A percentile compares a stretch with the other conserved stretches of the same genome.
Evolutionary conservation across 1,284 basidiomycete species (phyloP).

Genomic region (Afroboletus lepidellus): DNA sequence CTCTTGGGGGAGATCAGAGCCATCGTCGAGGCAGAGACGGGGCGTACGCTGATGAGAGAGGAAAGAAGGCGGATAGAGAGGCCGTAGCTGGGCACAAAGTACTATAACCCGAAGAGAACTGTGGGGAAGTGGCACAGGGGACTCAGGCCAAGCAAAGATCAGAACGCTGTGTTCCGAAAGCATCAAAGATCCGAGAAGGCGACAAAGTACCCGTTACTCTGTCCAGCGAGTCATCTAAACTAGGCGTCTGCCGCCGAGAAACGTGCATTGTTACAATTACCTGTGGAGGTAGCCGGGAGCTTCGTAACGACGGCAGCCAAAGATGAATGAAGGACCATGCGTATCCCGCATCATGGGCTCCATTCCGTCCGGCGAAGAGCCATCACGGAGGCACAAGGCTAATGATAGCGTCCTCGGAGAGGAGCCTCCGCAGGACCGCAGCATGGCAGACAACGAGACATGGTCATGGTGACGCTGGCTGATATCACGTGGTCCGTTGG

Average conservation of each 20-base stretch:
- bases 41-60: neutral
- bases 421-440: constrained; percentile 5
- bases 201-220: no score
- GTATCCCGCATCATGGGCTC: neutral
- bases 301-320: no score
- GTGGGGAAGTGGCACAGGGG: constrained; percentile 3
- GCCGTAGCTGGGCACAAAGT: neutral
- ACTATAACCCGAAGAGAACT: neutral
- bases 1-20: neutral
- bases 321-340: no score
- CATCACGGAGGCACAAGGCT: neutral
- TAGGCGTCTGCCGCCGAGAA: constrained; percentile 13
- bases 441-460: neutral
- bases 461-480: neutral
- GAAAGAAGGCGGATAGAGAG: neutral
- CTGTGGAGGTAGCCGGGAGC: constrained; percentile 15
- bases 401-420: neutral
- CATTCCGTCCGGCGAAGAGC: constrained; percentile 1
- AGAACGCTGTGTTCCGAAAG: neutral
- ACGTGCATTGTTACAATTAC: constrained; percentile 9
- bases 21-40: neutral
- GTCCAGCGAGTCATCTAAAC: neutral
- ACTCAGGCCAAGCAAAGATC: constrained; percentile 1
- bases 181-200: constrained; percentile 17
- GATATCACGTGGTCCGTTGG: constrained; percentile 1